phyloP scores from a whole-genome alignment of 257 asterid species.

The Verbascum thapsus region DNA sequence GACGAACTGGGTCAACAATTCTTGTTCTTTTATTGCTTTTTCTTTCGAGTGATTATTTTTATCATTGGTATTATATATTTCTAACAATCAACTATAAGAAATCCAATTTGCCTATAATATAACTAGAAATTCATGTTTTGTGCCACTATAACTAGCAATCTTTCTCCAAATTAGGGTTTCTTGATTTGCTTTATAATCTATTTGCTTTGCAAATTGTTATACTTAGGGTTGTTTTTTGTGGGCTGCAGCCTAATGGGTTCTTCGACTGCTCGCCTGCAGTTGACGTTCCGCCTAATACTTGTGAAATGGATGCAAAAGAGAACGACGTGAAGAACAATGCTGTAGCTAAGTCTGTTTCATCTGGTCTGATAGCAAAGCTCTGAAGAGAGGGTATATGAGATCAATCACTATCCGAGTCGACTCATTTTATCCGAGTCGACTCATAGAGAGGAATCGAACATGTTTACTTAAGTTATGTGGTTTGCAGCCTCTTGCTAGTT shows the following conservation, averaged over 20 bases:
- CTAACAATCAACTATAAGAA: too few species aligned
- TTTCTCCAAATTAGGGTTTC: too few species aligned
- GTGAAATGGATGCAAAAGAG: constrained; percentile 71
- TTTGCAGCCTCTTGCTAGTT: neutral
- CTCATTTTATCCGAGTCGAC: too few species aligned
- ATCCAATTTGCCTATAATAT: too few species aligned
- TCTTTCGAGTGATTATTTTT: too few species aligned
- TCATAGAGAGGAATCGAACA: constrained; percentile 2
- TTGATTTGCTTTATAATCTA: too few species aligned
- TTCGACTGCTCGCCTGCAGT: constrained; percentile 95
- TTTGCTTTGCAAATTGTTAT: neutral
- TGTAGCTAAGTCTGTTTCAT: constrained; percentile 46
- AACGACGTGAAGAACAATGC: constrained; percentile 57
- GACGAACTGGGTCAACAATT: neutral
- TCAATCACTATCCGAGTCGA: neutral
- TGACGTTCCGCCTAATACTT: constrained; percentile 78
- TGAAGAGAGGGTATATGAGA: constrained; percentile 30
- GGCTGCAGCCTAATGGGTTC: constrained; percentile 90
- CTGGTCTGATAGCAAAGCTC: constrained; percentile 59
- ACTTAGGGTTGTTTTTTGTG: neutral
- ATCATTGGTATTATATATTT: too few species aligned
- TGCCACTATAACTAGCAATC: too few species aligned
- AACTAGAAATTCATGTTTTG: too few species aligned
- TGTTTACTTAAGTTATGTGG: neutral
- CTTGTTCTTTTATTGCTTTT: too few species aligned